Percentiles rank a stretch among this genome's conserved stretches.
Evolutionary conservation across 768 basidiomycete genomes (phyloP).

Genomic region (Lyophyllum decastes): DNA sequence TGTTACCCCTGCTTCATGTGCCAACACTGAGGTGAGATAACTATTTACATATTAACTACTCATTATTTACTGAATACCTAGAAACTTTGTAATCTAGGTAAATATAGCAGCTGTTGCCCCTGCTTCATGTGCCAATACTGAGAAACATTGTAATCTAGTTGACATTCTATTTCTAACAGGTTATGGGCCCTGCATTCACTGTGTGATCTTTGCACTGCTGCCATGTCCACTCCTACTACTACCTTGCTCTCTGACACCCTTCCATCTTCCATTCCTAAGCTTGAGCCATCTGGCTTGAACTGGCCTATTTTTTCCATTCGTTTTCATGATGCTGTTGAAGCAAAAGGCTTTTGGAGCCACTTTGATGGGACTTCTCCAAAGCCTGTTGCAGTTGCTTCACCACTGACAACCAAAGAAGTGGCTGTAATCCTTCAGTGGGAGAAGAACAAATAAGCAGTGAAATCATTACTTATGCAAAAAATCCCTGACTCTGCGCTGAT

Average conservation of each 20-base stretch:
- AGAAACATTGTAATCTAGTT: no score
- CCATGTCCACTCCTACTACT: background rate
- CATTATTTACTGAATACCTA: no score
- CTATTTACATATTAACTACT: no score
- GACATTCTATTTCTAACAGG: no score
- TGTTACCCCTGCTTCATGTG: no score
- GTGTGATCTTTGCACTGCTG: no score
- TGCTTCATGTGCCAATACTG: no score
- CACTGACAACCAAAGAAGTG: background rate
- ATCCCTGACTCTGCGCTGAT: constrained; percentile 15
- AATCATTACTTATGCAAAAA: constrained; percentile 30
- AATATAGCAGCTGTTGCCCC: no score
- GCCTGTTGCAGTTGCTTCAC: constrained; percentile 5
- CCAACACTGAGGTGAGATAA: no score
- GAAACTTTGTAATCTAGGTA: no score
- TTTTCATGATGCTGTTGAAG: background rate
- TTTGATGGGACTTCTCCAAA: constrained; percentile 10
- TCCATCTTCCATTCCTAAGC: background rate
- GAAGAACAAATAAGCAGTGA: constrained; percentile 33
- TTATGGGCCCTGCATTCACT: no score
- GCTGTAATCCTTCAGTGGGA: constrained; percentile 27
- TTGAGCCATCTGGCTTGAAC: constrained; percentile 1
- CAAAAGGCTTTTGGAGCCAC: constrained; percentile 2
- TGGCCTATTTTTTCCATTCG: background rate
- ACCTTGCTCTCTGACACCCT: background rate